Base-by-base conservation (phyloP, 1,284 basidiomycete species). In the Ustilago sp. region DNA sequence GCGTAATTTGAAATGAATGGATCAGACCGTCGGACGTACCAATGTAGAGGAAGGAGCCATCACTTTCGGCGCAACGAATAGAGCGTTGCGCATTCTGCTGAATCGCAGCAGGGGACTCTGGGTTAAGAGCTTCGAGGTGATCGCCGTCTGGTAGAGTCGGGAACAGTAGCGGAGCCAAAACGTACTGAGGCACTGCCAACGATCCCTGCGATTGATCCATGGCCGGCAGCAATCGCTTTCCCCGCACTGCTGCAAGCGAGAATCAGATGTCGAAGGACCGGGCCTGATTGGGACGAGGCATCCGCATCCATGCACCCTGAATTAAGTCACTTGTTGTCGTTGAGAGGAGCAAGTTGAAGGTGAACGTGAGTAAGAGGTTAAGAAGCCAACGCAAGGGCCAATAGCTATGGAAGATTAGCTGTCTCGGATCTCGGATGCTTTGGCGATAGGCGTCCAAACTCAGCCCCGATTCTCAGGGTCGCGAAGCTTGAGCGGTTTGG, bases 11-110 rank as follows among this genome's bases (percentile, higher is more conserved):
- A 43, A 74, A 81, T 15, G 71, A 68, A 32, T 78, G 73, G 34
- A 81, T 60, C 19, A 63, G 15, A 8, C 81, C 81, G 53, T 83
- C 74, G 23, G 76, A 77, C 12, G 79, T 68, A 52, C 80, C 81
- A 41, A 82, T 50, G 57, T 82, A 82, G 38, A 83, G 74, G 36
- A 77, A 60, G 17, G 57, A 47, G 36, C 66, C 70, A 41, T 77
- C 70, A 19, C 66, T 63, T 48, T 77, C 64, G 28, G 72, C 53
- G 68, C 79, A 73, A 54, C 76, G 68, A 32, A 79, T 59, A 36
- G 79, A 43, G 51, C 63, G 23, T 50, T 74, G 76, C 31, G 59
- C 34, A n/a, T 53, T 76, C 28, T 56, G 63, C 36, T 76, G 74
- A 34, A 77, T 66, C 15, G 68, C 77, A 41, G 74, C 74, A 11